Percentiles rank a stretch among this genome's conserved stretches.
Conservation (phyloP, 1,284 basidiomycete genomes). For the Trametes pubescens region DNA sequence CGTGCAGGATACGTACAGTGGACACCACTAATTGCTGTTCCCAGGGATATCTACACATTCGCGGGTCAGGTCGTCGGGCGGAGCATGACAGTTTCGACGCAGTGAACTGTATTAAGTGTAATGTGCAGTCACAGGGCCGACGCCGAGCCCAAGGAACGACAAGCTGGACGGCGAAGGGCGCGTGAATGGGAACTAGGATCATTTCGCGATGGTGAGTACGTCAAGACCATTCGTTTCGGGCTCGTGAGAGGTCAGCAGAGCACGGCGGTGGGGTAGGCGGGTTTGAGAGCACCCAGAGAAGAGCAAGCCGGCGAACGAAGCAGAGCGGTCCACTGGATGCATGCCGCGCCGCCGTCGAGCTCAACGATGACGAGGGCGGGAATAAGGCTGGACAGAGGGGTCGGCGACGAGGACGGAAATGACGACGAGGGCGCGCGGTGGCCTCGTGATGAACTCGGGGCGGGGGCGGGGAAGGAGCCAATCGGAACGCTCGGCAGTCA, state of each 20-base stretch:
- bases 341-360: neutral
- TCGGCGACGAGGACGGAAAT: constrained; percentile 2
- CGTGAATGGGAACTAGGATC: constrained; percentile 13
- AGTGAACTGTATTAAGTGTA: neutral
- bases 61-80: constrained; percentile 5
- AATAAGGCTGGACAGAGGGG: neutral
- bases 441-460: neutral
- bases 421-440: constrained; percentile 13
- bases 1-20: neutral
- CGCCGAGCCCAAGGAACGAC: neutral
- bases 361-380: neutral
- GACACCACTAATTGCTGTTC: neutral
- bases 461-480: constrained; percentile 19
- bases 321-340: neutral
- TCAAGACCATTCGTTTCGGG: constrained; percentile 10
- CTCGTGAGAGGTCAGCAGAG: constrained; percentile 20
- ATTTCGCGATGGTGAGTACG: constrained; percentile 12
- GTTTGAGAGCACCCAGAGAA: neutral
- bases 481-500: constrained; percentile 16
- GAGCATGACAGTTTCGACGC: constrained; percentile 5
- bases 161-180: neutral
- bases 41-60: neutral
- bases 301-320: neutral
- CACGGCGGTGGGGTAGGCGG: neutral
- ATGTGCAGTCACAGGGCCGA: constrained; percentile 6